These are phyloP conservation scores for Boechera divaricarpa DNA, from an alignment of 345 rosid genomes.

Conservation along the genomic window DNA sequence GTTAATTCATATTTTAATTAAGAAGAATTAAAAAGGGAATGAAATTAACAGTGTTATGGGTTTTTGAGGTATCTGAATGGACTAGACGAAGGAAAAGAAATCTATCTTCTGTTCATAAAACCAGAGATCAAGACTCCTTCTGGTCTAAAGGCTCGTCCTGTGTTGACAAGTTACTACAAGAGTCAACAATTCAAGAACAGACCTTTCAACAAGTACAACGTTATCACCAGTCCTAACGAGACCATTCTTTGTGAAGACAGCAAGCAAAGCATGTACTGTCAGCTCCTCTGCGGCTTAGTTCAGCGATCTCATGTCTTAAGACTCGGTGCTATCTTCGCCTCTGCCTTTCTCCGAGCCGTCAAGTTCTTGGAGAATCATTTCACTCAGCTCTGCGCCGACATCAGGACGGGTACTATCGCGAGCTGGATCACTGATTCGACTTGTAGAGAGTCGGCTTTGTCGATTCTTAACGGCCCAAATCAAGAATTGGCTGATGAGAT, in stretches of 20 bases:
- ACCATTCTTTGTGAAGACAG: slow-evolving; percentile 79
- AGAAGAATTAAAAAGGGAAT: not conserved
- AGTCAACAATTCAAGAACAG: slow-evolving; percentile 58
- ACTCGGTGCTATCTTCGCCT: slow-evolving; percentile 88
- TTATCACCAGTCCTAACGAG: slow-evolving; percentile 81
- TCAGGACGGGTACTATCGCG: slow-evolving; percentile 64
- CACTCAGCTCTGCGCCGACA: slow-evolving; percentile 70
- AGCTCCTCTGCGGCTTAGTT: slow-evolving; percentile 76
- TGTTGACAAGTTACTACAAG: slow-evolving; percentile 66
- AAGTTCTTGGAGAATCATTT: slow-evolving; percentile 79
- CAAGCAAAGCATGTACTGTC: slow-evolving; percentile 94
- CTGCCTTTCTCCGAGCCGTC: slow-evolving; percentile 80
- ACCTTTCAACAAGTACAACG: slow-evolving; percentile 49
- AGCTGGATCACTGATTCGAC: slow-evolving; percentile 78
- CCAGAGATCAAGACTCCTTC: slow-evolving; percentile 63
- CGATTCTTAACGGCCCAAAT: slow-evolving; percentile 51
- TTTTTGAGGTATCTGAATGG: not conserved
- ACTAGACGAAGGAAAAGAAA: slow-evolving; percentile 54
- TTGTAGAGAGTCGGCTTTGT: slow-evolving; percentile 57
- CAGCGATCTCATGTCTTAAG: slow-evolving; percentile 74
- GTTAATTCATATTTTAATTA: not conserved
- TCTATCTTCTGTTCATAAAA: slow-evolving; percentile 68
- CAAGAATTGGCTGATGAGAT: slow-evolving; percentile 59
- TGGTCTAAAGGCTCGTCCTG: slow-evolving; percentile 66
- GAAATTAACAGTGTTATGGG: not conserved